Percentiles rank a stretch among this genome's conserved stretches.
phyloP scores from a whole-genome alignment of 129 eudicot genomes.

The Arctium minus region DNA sequence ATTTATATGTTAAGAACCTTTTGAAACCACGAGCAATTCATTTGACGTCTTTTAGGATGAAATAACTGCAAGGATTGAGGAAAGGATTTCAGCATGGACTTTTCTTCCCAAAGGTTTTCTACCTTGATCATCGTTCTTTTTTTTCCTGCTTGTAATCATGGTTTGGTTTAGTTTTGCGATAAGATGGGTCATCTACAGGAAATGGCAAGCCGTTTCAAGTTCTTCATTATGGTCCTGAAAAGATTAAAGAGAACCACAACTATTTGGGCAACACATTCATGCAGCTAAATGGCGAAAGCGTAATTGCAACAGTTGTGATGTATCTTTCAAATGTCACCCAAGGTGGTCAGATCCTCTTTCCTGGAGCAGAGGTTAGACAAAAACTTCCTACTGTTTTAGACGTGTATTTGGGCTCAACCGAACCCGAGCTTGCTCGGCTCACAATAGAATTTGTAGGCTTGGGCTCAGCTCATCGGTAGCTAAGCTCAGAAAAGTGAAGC shows the following conservation, averaged over 20 bases:
- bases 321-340: conserved; percentile 77
- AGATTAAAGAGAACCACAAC: conserved; percentile 34
- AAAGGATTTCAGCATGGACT: conserved; percentile 88
- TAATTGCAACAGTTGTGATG: conserved; percentile 70
- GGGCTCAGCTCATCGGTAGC: too few relatives aligned
- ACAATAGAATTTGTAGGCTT: too few relatives aligned
- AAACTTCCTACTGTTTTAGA: not conserved
- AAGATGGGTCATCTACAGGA: conserved; percentile 29
- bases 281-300: conserved; percentile 35
- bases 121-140: not conserved
- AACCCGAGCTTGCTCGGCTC: not conserved
- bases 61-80: conserved; percentile 53
- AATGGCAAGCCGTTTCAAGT: conserved; percentile 54
- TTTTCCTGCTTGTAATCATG: not conserved
- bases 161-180: not conserved
- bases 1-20: too few relatives aligned
- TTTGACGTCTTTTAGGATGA: conserved; percentile 53
- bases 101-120: conserved; percentile 77
- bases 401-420: not conserved
- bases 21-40: too few relatives aligned
- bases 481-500: too few relatives aligned
- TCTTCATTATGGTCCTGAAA: conserved; percentile 50
- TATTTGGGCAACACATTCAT: conserved; percentile 39
- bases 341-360: conserved; percentile 89
- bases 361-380: conserved; percentile 56